Evolutionary conservation across 2,329 filamentous ascomycete species (phyloP), one percentile per base, ranked within the genome.

Genomic region (Rutstroemia sydowiana): DNA sequence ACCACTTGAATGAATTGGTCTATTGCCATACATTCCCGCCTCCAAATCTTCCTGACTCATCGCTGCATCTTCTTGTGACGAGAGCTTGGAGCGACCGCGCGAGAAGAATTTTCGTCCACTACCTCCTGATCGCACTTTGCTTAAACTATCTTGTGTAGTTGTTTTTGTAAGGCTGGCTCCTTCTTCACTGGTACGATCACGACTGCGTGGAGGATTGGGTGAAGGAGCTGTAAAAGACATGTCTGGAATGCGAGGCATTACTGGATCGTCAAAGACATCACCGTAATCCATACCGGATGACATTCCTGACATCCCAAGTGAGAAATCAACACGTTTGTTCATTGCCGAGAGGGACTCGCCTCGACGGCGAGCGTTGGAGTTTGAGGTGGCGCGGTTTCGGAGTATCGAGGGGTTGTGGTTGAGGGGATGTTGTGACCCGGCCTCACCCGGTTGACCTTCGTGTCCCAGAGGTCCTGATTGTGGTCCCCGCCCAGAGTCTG

Each of bases 261-360:
- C 31, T 7, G 23, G 60, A 11, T 82, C 79, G 52, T 82, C 79
- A 62, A 81, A 84, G 1, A 87, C 77, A 60, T 88, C 84, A 42
- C 79, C 81, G 54, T 78, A 75, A 41, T 81, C 70, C 57, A 85
- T 81, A 30, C 72, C 73, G 1, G 77, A 73, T 3, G 75, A 74
- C 37, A 84, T 71, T 41, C 77, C 75, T 31, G 71, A 74, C 76
- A 85, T 84, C 28, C 84, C 84, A 2, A 87, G 72, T 1, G 82
- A 86, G 67, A 87, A 87, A 63, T 87, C 84, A 28, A 87, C 82
- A 26, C 82, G 79, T 50, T 79, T 81, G 32, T 73, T 72, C 71
- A 81, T 79, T 9, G 74, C 70, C 1, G 77, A 73, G 8, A 81
- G 68, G 0, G 80, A 79, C 57, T 84, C 79, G 30, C 75, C 75